Base-by-base conservation (phyloP, 192 early-diverging fungal species). In the Globomyces pollinis-pini region DNA sequence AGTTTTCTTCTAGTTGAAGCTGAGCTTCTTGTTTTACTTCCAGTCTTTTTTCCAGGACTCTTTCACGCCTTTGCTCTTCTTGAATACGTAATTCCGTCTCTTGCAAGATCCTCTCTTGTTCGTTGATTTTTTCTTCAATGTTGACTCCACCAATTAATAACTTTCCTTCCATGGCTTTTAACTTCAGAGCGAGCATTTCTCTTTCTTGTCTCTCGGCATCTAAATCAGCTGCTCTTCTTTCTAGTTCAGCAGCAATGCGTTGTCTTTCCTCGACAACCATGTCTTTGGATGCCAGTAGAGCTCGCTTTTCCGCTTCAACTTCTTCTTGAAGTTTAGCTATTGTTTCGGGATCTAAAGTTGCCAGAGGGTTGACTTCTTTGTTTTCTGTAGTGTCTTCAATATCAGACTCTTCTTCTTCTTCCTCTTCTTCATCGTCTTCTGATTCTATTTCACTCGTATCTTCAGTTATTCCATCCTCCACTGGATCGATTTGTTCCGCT, bases 1-100 rank as follows among this genome's bases (percentile, higher is more conserved):
- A 84, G 57, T 71, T 66, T 58, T 80, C 82, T 61, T 84, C 82
- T 61, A 80, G 70, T 53, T 76, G 75, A 4, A 84, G 53, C 34
- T 79, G 77, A 2, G 64, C 70, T 63, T 84, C 82, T 61, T 84
- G 80, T 34, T 64, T 54, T 3, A 33, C 36, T 55, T 84, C 82
- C 8, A 84, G 56, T 49, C 75, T 61, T 31, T 66, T 47, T 43
- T 71, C 65, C 29, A 84, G 60, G 35, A 75, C 69, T 11, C 78
- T 68, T 41, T 83, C 75, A 24, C 68, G 49, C 13, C 63, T 32
- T 16, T 65, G 60, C 44, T 78, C 67, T 41, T 80, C 74, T 55
- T 71, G 62, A 4, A 84, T 20, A 29, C 62, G 57, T n/a, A 61
- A n/a, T 51, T 69, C 65, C 16, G 66, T 60, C 34, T 66, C 64